Base-by-base conservation (phyloP, 2,329 filamentous ascomycete genomes). In the Hypoxylon sp. region DNA sequence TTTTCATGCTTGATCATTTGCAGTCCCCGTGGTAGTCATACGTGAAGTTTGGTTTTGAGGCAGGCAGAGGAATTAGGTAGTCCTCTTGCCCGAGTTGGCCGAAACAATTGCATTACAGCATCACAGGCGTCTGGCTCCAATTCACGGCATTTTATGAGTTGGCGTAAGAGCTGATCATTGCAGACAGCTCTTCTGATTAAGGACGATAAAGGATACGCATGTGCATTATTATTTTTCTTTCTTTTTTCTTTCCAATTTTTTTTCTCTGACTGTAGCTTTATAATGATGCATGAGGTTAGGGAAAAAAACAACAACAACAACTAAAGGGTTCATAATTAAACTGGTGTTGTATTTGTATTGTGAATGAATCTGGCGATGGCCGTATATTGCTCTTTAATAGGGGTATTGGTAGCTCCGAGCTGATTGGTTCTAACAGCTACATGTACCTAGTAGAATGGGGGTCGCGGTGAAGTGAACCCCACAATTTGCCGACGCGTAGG, bases 41-140 rank as follows among this genome's bases (percentile, higher is more conserved):
- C 32, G 69, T 65, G 39, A 69, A 67, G 58, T 78, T 75, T 76
- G 67, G 71, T 71, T 74, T 73, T 73, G 73, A 79, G 77, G 76
- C 76, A 79, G 77, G 71, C 67, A 79, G 79, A 80, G 81, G 81
- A 80, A 74, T 85, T 84, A 84, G 82, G 82, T 83, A 84, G 76
- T 81, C 81, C 80, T 82, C 80, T 79, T 75, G 77, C 75, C 75
- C 74, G 72, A 68, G 71, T 73, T 75, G 70, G 71, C 63, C 11
- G 30, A 14, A 25, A 2, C 9, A 41, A 19, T 9, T 9, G 3
- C 37, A 41, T 19, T n/a, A 27, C 21, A 47, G 43, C 43, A 47
- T 47, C n/a, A 29, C 23, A 27, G 21, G 43, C 16, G 25, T 12
- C 23, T 8, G 32, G 37, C 39, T 58, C 45, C 34, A n/a, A 34